These are phyloP conservation scores for Cicer bijugum DNA, from an alignment of 306 rosid genomes.

Conservation along the genomic window DNA sequence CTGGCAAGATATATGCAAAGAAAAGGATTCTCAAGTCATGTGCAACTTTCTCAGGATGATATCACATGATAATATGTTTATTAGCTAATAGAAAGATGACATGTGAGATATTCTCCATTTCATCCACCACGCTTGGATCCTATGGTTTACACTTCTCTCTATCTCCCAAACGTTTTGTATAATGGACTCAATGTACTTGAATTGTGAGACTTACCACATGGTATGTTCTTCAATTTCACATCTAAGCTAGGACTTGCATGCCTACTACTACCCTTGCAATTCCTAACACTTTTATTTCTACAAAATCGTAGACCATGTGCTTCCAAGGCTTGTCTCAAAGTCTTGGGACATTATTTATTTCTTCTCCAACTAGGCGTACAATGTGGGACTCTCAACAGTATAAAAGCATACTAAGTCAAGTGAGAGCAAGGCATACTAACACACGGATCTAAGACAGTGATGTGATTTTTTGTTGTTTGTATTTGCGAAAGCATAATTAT, in stretches of 20 bases:
- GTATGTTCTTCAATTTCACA: constrained; percentile 3
- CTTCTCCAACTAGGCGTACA: background rate
- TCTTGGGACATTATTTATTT: background rate
- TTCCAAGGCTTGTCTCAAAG: constrained; percentile 3
- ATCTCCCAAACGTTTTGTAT: constrained; percentile 4
- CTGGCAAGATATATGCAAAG: constrained; percentile 1
- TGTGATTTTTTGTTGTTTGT: too few species aligned
- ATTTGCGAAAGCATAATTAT: too few species aligned
- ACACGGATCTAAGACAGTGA: background rate
- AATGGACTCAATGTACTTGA: constrained; percentile 6
- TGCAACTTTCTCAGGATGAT: constrained; percentile 22
- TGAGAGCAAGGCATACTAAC: background rate
- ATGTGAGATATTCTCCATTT: background rate
- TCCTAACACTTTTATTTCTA: background rate
- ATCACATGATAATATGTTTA: constrained; percentile 5
- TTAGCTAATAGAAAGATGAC: background rate
- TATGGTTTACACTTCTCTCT: background rate
- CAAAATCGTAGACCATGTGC: background rate
- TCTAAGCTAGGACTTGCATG: constrained; percentile 8
- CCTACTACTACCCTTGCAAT: background rate
- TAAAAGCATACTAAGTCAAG: background rate
- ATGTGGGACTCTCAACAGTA: background rate
- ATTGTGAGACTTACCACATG: background rate
- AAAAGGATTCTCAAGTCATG: constrained; percentile 15
- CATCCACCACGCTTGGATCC: constrained; percentile 1